Base-by-base conservation (phyloP, 441 rosid species). In the Flueggea neowawraea region DNA sequence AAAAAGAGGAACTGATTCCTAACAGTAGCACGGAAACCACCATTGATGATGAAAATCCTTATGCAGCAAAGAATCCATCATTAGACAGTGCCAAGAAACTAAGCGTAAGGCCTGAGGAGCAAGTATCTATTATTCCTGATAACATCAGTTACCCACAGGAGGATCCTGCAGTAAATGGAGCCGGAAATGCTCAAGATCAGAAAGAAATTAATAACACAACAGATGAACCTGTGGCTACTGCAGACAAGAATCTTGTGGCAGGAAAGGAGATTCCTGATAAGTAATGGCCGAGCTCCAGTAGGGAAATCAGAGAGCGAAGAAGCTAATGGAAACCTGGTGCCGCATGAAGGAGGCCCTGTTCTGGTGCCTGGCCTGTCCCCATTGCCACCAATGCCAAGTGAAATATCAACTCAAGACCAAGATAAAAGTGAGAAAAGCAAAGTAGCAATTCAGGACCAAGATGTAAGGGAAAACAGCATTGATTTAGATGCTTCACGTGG, bases 301-400 rank as follows among this genome's bases (percentile, higher is more conserved):
- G 57, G 31, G 28, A 66, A 71, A 68, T 63, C 58, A 8, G 63
- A 62, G 53, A 75, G 16, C 48, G 57, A 60, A 11, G 72, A 75
- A 61, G 22, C 45, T 13, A 39, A 68, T 31, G 75, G 39, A 69
- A 68, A 60, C 67, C 66, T 63, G 67, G 56, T 69, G 36, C 17
- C 32, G 16, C 22, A 36, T 16, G 78, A 62, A 56, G 87, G 65
- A 70, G 81, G 54, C 67, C 79, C 87, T 50, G 83, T 88, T 67
- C 79, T 85, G 70, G 89, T 86, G 17, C 97, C 95, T 32, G 97
- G 92, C 16, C 75, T 85, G 73, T 53, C 73, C 55, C 64, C 80
- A 39, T 54, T 52, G 52, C 39, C 82, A 61, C 65, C 53, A 6
- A 43, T 45, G 49, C 67, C 71, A 64, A 57, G 43, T 32, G 84